Evolutionary conservation across 208 protist genomes (phyloP).

Genomic region (Herpetomonas muscarum): DNA sequence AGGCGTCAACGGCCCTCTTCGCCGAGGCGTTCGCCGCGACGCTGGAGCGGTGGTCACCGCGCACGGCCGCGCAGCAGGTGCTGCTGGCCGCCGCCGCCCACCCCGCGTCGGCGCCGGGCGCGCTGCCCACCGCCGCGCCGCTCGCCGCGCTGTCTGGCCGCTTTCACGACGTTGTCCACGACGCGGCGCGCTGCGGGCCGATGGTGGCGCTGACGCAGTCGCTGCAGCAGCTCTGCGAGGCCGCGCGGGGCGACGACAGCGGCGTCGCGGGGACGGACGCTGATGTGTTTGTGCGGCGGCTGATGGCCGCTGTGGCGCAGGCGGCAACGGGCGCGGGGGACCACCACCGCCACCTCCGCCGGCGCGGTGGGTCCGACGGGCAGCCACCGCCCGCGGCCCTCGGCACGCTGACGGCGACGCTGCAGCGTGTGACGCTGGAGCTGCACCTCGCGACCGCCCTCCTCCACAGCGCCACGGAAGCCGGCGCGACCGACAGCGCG

Average conservation of each 20-base stretch:
- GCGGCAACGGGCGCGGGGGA: slow-evolving; percentile 4
- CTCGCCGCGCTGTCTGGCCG: not conserved
- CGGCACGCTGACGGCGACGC: slow-evolving; percentile 22
- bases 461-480: not conserved
- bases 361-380: slow-evolving; percentile 2
- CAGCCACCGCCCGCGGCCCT: slow-evolving; percentile 10
- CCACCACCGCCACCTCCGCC: slow-evolving; percentile 5
- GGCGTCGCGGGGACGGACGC: not conserved
- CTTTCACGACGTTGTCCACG: not conserved
- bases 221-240: not conserved
- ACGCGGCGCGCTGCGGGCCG: not conserved
- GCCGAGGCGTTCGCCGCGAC: slow-evolving; percentile 24
- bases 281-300: slow-evolving; percentile 1
- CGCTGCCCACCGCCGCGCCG: not conserved
- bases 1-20: slow-evolving; percentile 11
- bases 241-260: not conserved
- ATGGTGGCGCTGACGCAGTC: not conserved
- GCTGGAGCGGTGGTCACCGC: slow-evolving; percentile 10
- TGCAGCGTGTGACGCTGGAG: slow-evolving; percentile 20
- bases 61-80: not conserved
- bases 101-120: not conserved
- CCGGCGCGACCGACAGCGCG: not conserved
- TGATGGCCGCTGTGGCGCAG: slow-evolving; percentile 15
- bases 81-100: not conserved
- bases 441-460: slow-evolving; percentile 24